Evolutionary conservation across 2,329 filamentous ascomycete species (phyloP).

Genomic region (Chrysoporthe deuterocubensis): DNA sequence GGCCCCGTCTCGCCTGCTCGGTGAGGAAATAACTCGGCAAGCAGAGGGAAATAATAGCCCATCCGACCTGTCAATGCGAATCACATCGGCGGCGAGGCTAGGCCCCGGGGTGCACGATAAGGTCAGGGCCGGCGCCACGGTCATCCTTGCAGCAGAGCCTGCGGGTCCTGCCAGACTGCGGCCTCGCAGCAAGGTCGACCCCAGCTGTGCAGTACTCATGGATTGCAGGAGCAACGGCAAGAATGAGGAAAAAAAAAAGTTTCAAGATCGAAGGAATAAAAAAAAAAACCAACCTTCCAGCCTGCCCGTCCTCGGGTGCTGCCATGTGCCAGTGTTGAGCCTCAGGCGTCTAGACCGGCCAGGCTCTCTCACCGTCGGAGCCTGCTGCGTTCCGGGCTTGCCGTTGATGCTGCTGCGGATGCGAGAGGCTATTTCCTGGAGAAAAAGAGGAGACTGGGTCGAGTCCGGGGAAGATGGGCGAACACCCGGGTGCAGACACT

Average conservation of each 20-base stretch:
- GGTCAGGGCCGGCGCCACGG: slow-evolving; percentile 18
- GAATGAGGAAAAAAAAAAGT: slow-evolving; percentile 9
- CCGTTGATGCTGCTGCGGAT: slow-evolving; percentile 1
- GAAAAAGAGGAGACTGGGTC: background rate
- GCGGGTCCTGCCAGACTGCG: slow-evolving; percentile 12
- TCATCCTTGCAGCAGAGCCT: slow-evolving; percentile 16
- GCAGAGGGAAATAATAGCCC: background rate
- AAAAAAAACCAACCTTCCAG: background rate
- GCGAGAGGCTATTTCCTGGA: slow-evolving; percentile 1
- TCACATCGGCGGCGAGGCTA: slow-evolving; percentile 1
- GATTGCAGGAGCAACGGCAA: slow-evolving; percentile 1
- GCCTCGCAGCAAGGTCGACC: slow-evolving; percentile 19
- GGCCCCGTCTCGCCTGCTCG: background rate
- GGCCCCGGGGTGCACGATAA: slow-evolving; percentile 17
- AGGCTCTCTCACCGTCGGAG: slow-evolving; percentile 9
- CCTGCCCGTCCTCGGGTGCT: no score
- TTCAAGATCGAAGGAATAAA: background rate
- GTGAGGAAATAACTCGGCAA: slow-evolving; percentile 3
- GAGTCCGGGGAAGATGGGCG: slow-evolving; percentile 9
- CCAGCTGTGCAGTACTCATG: background rate
- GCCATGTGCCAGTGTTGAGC: background rate
- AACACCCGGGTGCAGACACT: background rate
- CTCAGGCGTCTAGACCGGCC: background rate
- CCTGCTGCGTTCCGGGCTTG: background rate
- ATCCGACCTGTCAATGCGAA: slow-evolving; percentile 3